These are phyloP conservation scores for Citropsis articulata DNA, from an alignment of 345 rosid genomes.

Conservation along the genomic window DNA sequence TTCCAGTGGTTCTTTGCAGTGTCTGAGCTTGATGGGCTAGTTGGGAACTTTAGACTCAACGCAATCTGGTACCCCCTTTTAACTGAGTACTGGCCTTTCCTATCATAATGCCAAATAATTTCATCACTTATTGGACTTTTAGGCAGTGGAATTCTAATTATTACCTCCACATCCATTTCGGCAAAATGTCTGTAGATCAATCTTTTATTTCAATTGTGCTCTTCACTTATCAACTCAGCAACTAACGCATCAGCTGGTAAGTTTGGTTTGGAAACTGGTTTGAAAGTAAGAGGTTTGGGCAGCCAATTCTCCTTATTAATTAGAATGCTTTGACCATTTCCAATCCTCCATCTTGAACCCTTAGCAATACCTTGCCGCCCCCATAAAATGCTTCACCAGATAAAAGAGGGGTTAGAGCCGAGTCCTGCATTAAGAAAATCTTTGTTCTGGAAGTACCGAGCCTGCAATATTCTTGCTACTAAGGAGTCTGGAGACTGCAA, in stretches of 20 bases:
- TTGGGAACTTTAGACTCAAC: fast-evolving
- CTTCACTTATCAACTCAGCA: fast-evolving
- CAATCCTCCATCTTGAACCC: too few relatives aligned
- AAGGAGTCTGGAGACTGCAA: too few relatives aligned
- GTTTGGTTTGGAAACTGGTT: fast-evolving
- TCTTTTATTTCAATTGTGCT: fast-evolving
- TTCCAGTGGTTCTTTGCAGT: fast-evolving
- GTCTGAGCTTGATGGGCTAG: too few relatives aligned
- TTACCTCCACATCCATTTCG: fast-evolving
- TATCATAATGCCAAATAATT: too few relatives aligned
- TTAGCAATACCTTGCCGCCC: fast-evolving
- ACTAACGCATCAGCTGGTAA: fast-evolving
- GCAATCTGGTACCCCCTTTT: too few relatives aligned
- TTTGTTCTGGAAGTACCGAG: too few relatives aligned
- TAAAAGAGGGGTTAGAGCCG: fast-evolving
- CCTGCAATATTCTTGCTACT: too few relatives aligned
- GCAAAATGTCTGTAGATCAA: fast-evolving
- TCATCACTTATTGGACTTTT: too few relatives aligned
- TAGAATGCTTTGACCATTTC: too few relatives aligned
- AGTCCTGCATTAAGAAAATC: too few relatives aligned
- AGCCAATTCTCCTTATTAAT: fast-evolving
- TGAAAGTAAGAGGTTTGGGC: too few relatives aligned
- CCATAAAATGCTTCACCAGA: too few relatives aligned
- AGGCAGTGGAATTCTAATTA: fast-evolving
- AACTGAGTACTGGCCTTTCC: fast-evolving